Percentiles rank a stretch among this genome's conserved stretches.
phyloP scores from a whole-genome alignment of 768 basidiomycete species.

The Boletellus sp. region DNA sequence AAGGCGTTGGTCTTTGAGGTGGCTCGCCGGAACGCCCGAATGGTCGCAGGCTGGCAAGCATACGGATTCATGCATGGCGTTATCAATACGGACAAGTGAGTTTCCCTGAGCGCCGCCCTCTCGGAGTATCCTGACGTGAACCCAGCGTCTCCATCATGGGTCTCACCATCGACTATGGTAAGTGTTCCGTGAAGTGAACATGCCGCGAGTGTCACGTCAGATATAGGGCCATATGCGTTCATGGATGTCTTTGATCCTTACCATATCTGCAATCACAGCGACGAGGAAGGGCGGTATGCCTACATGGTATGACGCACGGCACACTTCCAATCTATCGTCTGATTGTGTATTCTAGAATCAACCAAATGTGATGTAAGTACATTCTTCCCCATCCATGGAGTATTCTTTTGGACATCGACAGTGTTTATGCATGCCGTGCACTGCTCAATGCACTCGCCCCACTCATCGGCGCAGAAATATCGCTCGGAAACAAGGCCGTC shows the following conservation, averaged over 20 bases:
- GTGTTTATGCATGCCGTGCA: slow-evolving; percentile 74
- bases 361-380: slow-evolving; percentile 72
- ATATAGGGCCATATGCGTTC: slow-evolving; percentile 80
- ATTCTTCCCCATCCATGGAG: not conserved
- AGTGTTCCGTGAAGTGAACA: slow-evolving; percentile 3
- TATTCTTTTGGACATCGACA: slow-evolving; percentile 26
- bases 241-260: slow-evolving; percentile 87
- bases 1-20: slow-evolving; percentile 70
- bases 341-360: slow-evolving; percentile 45
- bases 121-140: slow-evolving; percentile 5
- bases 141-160: slow-evolving; percentile 71
- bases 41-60: slow-evolving; percentile 95
- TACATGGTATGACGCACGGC: slow-evolving; percentile 44
- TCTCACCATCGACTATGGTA: slow-evolving; percentile 74
- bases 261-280: slow-evolving; percentile 92
- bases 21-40: slow-evolving; percentile 79
- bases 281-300: slow-evolving; percentile 72
- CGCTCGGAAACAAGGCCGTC: slow-evolving; percentile 45
- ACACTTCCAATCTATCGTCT: not conserved
- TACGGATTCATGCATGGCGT: slow-evolving; percentile 96
- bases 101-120: not conserved
- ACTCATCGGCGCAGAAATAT: slow-evolving; percentile 79
- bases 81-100: slow-evolving; percentile 94
- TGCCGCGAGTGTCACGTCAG: not conserved
- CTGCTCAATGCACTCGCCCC: slow-evolving; percentile 77